phyloP scores from a whole-genome alignment of 495 filamentous ascomycete genomes.

The Glarea lozoyensis region DNA sequence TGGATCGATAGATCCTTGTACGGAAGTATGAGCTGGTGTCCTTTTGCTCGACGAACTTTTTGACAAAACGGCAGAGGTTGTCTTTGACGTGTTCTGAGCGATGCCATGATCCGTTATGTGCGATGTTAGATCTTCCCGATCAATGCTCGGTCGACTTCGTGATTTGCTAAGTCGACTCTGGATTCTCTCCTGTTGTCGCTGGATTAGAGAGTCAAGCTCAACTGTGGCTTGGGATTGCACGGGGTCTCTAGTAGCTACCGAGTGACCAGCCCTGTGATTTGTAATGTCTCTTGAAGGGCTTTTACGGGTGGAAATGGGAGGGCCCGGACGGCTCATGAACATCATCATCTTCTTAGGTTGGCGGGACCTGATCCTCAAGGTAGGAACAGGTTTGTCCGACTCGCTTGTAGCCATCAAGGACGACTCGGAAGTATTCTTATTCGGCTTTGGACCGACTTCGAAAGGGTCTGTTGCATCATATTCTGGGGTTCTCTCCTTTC shows the following conservation, averaged over 20 bases:
- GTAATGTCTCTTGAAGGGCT: too few species aligned
- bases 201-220: slow-evolving; percentile 6
- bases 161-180: slow-evolving; percentile 5
- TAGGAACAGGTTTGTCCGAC: slow-evolving; percentile 3
- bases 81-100: too few species aligned
- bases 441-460: background rate
- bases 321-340: slow-evolving; percentile 12
- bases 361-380: slow-evolving; percentile 19
- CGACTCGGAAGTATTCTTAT: background rate
- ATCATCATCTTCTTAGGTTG: slow-evolving; percentile 21
- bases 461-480: background rate
- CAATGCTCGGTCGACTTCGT: background rate
- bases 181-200: slow-evolving; percentile 9
- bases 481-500: too few species aligned
- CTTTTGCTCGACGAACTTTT: too few species aligned
- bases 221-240: slow-evolving; percentile 12
- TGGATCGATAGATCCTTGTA: too few species aligned
- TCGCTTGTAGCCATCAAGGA: background rate
- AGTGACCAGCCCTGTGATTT: background rate
- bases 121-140: slow-evolving; percentile 3
- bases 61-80: too few species aligned
- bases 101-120: too few species aligned
- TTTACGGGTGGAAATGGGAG: too few species aligned
- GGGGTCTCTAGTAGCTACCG: background rate
- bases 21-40: too few species aligned